Conservation (phyloP, 257 asterid species). For the Ajuga chamaepitys region DNA sequence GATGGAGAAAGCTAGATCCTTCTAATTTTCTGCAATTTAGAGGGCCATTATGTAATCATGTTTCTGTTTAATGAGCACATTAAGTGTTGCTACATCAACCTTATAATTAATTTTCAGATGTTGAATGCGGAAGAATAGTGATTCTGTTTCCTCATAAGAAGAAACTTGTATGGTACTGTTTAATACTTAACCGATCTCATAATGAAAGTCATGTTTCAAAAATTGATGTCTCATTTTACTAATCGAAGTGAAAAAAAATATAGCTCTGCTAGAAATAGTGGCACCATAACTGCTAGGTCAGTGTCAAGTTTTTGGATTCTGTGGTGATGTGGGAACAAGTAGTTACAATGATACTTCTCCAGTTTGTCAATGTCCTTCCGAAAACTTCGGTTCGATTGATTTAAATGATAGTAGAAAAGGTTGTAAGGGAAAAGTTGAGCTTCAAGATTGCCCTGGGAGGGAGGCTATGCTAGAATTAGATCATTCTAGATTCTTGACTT, state of each 20-base stretch:
- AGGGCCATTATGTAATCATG: neutral
- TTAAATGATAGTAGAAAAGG: conserved; percentile 51
- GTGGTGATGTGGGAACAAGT: conserved; percentile 78
- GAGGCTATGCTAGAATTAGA: conserved; percentile 54
- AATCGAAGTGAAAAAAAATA: too few relatives aligned
- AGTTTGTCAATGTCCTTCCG: conserved; percentile 62
- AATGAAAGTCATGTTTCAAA: too few relatives aligned
- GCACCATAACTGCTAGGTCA: conserved; percentile 36
- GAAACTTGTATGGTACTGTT: too few relatives aligned
- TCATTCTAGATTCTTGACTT: conserved; percentile 57
- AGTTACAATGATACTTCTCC: conserved; percentile 61
- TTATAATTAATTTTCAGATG: too few relatives aligned
- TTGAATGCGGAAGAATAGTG: too few relatives aligned
- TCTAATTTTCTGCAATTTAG: neutral
- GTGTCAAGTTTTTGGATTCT: conserved; percentile 68
- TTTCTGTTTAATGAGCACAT: too few relatives aligned
- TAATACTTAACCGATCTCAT: too few relatives aligned
- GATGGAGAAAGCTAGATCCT: neutral
- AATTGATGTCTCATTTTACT: too few relatives aligned
- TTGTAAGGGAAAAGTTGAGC: conserved; percentile 61
- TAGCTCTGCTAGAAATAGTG: conserved; percentile 47
- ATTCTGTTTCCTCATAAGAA: too few relatives aligned
- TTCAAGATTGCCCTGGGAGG: conserved; percentile 37
- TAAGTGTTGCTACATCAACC: too few relatives aligned
- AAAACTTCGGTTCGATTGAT: conserved; percentile 53